Conservation (phyloP, 345 rosid species). For the Iberis pinnata region DNA sequence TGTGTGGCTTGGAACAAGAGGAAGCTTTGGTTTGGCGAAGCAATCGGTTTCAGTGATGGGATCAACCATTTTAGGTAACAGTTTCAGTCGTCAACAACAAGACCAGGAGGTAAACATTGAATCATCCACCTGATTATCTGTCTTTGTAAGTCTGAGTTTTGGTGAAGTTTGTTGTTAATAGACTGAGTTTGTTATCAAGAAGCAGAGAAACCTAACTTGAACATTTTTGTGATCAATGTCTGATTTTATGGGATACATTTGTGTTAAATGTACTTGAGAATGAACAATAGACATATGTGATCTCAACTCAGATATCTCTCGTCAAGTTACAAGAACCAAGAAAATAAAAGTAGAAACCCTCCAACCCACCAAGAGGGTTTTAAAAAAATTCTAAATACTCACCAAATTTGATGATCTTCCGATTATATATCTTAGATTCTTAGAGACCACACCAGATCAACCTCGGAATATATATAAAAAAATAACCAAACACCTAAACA, state of each 20-base stretch:
- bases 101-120: slow-evolving; percentile 18
- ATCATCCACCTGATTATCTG: slow-evolving; percentile 8
- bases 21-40: slow-evolving; percentile 52
- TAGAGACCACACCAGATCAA: slow-evolving; percentile 18
- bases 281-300: not conserved
- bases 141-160: slow-evolving; percentile 2
- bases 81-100: slow-evolving; percentile 29
- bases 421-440: slow-evolving; percentile 17
- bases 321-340: too few species aligned
- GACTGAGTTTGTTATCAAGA: slow-evolving; percentile 5
- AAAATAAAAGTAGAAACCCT: too few species aligned
- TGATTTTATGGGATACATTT: not conserved
- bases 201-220: slow-evolving; percentile 7
- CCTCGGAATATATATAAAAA: not conserved
- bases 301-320: slow-evolving; percentile 7
- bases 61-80: slow-evolving; percentile 50
- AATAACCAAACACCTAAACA: not conserved
- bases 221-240: not conserved
- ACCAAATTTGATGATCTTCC: slow-evolving; percentile 22
- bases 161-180: slow-evolving; percentile 17
- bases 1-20: slow-evolving; percentile 63
- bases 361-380: slow-evolving; percentile 19
- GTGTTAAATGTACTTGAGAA: slow-evolving; percentile 18
- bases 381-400: not conserved
- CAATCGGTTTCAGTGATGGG: slow-evolving; percentile 51